Conservation (phyloP, 176 grass and related monocot genomes). For the Elaeis guineensis region DNA sequence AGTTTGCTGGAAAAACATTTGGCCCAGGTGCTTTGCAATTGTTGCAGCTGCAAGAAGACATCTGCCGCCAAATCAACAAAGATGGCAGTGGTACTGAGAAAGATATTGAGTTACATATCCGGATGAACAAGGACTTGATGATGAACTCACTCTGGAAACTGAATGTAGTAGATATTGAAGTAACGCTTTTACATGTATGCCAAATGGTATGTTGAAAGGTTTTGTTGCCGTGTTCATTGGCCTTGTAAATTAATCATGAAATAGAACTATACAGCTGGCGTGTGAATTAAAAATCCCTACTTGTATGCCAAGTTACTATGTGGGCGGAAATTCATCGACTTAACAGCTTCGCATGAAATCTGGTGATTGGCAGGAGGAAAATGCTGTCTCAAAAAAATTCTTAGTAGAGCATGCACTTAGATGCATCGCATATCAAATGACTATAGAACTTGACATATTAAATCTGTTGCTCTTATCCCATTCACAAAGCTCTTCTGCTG, state of each 20-base stretch:
- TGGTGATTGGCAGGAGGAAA: too few relatives aligned
- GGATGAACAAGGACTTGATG: slow-evolving; percentile 95
- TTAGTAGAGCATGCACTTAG: too few relatives aligned
- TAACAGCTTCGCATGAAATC: too few relatives aligned
- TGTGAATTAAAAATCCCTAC: too few relatives aligned
- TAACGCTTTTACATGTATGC: slow-evolving; percentile 88
- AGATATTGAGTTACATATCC: slow-evolving; percentile 72
- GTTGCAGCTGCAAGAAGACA: slow-evolving; percentile 80
- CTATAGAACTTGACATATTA: too few relatives aligned
- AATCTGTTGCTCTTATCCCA: too few relatives aligned
- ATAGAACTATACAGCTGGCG: too few relatives aligned
- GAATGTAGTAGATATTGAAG: slow-evolving; percentile 91
- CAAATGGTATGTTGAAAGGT: slow-evolving; percentile 54
- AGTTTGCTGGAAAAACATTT: slow-evolving; percentile 35
- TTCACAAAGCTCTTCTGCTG: too few relatives aligned
- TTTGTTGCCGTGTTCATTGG: neutral
- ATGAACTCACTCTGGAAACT: slow-evolving; percentile 94
- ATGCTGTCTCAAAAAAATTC: too few relatives aligned
- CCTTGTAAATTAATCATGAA: neutral
- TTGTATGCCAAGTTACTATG: too few relatives aligned
- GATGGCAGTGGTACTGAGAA: slow-evolving; percentile 45
- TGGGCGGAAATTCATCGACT: too few relatives aligned
- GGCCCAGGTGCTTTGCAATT: slow-evolving; percentile 80
- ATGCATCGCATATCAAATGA: too few relatives aligned
- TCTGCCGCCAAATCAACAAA: slow-evolving; percentile 66